phyloP scores from a whole-genome alignment of 1,139 yeast genomes.

The Magnusiomyces ingens region DNA sequence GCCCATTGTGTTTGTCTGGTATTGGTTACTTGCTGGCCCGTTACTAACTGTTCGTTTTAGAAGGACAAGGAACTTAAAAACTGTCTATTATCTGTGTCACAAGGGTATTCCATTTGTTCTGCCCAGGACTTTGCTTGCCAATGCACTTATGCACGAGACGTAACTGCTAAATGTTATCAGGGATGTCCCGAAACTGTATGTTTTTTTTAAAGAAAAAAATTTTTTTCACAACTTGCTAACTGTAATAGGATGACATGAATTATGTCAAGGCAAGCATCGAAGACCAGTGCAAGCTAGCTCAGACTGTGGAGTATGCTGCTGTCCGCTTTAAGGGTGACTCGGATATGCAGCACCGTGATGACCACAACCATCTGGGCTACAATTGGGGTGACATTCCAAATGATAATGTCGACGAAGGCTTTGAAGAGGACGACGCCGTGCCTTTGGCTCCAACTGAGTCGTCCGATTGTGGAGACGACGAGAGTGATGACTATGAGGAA shows the following conservation, averaged over 20 bases:
- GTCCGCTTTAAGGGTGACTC: slow-evolving; percentile 24
- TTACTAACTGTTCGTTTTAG: slow-evolving; percentile 6
- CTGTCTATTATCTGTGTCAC: slow-evolving; percentile 14
- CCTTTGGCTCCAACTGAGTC: no score
- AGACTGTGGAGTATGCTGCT: slow-evolving; percentile 12
- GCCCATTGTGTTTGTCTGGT: no score
- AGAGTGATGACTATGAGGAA: slow-evolving; percentile 1
- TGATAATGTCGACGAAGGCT: neutral
- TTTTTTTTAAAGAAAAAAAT: neutral
- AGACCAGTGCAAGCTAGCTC: slow-evolving; percentile 15
- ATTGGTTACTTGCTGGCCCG: neutral
- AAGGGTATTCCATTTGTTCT: slow-evolving; percentile 19
- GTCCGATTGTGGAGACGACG: neutral
- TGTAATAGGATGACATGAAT: slow-evolving; percentile 2
- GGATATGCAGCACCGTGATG: slow-evolving; percentile 25
- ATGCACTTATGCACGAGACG: slow-evolving; percentile 21
- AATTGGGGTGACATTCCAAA: neutral
- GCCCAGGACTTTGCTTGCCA: slow-evolving; percentile 22
- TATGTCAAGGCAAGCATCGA: slow-evolving; percentile 11
- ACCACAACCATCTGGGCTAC: slow-evolving; percentile 15
- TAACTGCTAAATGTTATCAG: slow-evolving; percentile 18
- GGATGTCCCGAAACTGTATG: slow-evolving; percentile 21
- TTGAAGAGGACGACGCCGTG: neutral
- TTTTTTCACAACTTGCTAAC: neutral
- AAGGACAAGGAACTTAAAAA: slow-evolving; percentile 13